A percentile compares a stretch with the other conserved stretches of the same genome.
phyloP scores from a whole-genome alignment of 129 eudicot genomes.

The Pittosporum tobira region DNA sequence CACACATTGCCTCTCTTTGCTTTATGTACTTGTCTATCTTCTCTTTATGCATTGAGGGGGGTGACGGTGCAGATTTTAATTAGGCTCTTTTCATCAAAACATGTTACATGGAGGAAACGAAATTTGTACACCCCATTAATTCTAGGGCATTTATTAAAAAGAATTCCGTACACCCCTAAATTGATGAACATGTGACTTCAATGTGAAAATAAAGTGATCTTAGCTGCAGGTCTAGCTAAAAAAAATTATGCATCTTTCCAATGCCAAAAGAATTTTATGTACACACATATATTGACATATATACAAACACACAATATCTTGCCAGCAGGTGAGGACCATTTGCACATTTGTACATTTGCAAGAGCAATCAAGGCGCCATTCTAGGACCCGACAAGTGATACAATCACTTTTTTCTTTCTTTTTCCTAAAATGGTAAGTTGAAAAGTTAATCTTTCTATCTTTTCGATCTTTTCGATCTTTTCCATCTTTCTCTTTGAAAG shows the following conservation, averaged over 20 bases:
- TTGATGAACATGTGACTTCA: neutral
- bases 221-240: no score
- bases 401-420: slow-evolving; percentile 16
- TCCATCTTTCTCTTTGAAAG: neutral
- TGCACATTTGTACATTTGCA: neutral
- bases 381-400: slow-evolving; percentile 10
- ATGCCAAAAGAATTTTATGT: neutral
- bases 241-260: neutral
- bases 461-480: no score
- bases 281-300: no score
- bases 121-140: slow-evolving; percentile 5
- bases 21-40: neutral
- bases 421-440: slow-evolving; percentile 6
- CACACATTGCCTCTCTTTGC: neutral
- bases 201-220: neutral
- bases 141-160: slow-evolving; percentile 5
- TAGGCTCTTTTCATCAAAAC: slow-evolving; percentile 9
- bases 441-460: no score
- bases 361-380: slow-evolving; percentile 6
- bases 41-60: no score
- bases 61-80: neutral
- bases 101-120: slow-evolving; percentile 7
- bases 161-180: slow-evolving; percentile 11
- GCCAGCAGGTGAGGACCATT: slow-evolving; percentile 12
- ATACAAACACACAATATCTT: no score